Evolutionary conservation across 2,329 filamentous ascomycete genomes (phyloP), one percentile per base, ranked within the genome.

Genomic region (Fusarium beomiforme): DNA sequence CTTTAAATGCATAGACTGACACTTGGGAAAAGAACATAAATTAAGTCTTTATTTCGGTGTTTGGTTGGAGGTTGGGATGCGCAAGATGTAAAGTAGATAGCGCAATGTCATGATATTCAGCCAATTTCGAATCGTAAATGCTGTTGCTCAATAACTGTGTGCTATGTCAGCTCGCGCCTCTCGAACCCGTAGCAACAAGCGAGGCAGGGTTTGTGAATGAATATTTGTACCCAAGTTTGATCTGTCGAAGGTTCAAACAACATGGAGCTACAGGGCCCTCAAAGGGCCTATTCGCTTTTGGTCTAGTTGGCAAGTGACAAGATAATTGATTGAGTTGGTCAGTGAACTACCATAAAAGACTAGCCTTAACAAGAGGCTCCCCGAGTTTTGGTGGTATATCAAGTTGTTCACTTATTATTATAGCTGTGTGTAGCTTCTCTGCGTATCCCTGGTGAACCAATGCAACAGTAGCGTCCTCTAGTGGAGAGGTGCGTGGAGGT

Each of bases 1-100:
- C 85, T 95, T 86, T 95, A 93, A 90, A 82, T 79, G 76, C 75
- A 80, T 81, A 80, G 74, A 81, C 62, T 64, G 64, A 73, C 54
- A 59, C 64, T 67, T 70, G 60, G 73, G 53, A 75, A 77, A 77
- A 73, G 67, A 77, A 72, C 59, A 76, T 77, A 74, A 67, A 76
- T 73, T 64, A 63, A 59, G 63, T 69, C 67, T 65, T 69, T 75
- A 57, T 60, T 76, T 63, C 61, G 77, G 71, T 77, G 73, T 78
- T 79, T 72, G 74, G 76, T 72, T 73, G 76, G 76, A 74, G 73
- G 24, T 67, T 70, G 59, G 64, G 61, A 67, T 64, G 64, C 71
- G 72, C 65, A 70, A 65, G 53, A 72, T 76, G 78, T 77, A 78
- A 76, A 80, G 72, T 78, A 80, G 75, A 79, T 66, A 76, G 73